Evolutionary conservation across 1,284 basidiomycete genomes (phyloP).

Genomic region (Sporisorium sorghi): DNA sequence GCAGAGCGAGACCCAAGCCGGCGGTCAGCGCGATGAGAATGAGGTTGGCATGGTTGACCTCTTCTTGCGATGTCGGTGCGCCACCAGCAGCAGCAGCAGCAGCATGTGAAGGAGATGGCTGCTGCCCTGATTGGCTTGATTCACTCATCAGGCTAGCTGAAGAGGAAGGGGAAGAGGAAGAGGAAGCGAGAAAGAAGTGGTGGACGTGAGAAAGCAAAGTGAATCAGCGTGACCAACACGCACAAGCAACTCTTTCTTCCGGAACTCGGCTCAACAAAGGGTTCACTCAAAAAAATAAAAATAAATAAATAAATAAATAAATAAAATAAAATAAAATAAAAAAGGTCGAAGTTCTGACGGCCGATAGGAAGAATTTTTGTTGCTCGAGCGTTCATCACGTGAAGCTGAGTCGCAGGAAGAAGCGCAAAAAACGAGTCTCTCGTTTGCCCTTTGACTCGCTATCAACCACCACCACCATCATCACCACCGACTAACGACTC

Average conservation of each 20-base stretch:
- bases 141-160: conserved; percentile 7
- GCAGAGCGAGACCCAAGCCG: conserved; percentile 32
- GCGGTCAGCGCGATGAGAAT: conserved; percentile 31
- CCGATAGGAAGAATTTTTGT: conserved; percentile 43
- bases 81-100: not conserved
- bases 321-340: no score
- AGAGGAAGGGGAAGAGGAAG: not conserved
- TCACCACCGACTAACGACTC: not conserved
- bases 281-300: conserved; percentile 1
- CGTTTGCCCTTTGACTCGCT: conserved; percentile 1
- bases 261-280: not conserved
- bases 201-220: conserved; percentile 3
- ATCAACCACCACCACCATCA: not conserved
- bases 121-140: conserved; percentile 18
- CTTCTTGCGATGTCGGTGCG: conserved; percentile 2
- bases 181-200: not conserved
- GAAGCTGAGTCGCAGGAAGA: conserved; percentile 25
- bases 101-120: not conserved
- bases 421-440: conserved; percentile 17
- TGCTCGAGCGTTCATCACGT: conserved; percentile 26
- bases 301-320: no score
- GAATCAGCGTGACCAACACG: not conserved
- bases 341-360: conserved; percentile 15
- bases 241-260: not conserved
- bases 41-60: conserved; percentile 31